Conservation (phyloP, 1,139 yeast genomes). For the Dujonia santamariae region DNA sequence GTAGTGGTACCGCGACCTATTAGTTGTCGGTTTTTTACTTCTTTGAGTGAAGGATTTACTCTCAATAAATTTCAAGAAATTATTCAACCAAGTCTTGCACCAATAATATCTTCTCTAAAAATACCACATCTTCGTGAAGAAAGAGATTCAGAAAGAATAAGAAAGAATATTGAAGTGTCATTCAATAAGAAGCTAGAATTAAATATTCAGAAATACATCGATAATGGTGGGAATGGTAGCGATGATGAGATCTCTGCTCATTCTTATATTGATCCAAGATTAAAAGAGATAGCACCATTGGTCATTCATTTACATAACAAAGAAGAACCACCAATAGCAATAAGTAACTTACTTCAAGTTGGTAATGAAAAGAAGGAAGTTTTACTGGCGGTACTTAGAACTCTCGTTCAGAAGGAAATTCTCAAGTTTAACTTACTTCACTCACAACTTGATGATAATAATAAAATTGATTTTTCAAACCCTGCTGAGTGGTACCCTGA, state of each 20-base stretch:
- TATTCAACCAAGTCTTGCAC: no score
- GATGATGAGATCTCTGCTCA: not conserved
- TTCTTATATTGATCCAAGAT: slow-evolving; percentile 2
- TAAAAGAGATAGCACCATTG: slow-evolving; percentile 3
- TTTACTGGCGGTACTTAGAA: not conserved
- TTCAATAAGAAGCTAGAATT: not conserved
- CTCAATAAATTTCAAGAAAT: no score
- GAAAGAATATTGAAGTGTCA: no score
- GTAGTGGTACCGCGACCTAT: no score
- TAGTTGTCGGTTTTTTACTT: no score
- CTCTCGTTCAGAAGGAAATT: not conserved
- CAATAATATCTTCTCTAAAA: no score
- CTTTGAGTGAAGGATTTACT: no score
- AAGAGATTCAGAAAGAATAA: not conserved
- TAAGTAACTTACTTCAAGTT: not conserved
- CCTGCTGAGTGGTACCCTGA: slow-evolving; percentile 90
- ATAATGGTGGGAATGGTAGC: not conserved
- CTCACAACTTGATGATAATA: not conserved
- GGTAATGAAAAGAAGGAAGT: not conserved
- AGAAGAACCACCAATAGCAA: slow-evolving; percentile 3
- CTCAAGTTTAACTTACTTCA: not conserved
- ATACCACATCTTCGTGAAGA: no score
- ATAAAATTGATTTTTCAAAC: slow-evolving; percentile 49
- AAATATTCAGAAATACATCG: not conserved
- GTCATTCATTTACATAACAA: not conserved